Percentiles rank a stretch among this genome's conserved stretches.
These are phyloP conservation scores for Paramecium sexaurelia DNA, from an alignment of 73 alveolate species.

Conservation along the genomic window DNA sequence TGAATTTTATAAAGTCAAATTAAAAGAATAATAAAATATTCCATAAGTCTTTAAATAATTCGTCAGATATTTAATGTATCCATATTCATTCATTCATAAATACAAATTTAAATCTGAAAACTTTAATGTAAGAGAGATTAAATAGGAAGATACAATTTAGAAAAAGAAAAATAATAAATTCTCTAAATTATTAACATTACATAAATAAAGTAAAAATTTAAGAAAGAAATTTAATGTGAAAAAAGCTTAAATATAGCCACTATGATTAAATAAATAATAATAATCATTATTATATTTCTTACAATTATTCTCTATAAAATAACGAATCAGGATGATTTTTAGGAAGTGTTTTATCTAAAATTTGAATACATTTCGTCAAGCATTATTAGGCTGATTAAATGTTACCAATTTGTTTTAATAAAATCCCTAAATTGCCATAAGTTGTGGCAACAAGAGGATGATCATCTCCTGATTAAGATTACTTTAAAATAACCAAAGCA, in stretches of 20 bases:
- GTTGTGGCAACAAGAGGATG: conserved; percentile 62
- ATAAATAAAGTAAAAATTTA: conserved; percentile 16
- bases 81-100: conserved; percentile 19
- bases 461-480: conserved; percentile 36
- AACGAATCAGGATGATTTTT: conserved; percentile 66
- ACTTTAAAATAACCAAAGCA: conserved; percentile 40
- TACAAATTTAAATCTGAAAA: conserved; percentile 22
- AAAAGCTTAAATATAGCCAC: conserved; percentile 10
- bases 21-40: conserved; percentile 6
- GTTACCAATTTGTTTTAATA: conserved; percentile 57
- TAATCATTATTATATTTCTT: conserved; percentile 1
- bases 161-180: neutral
- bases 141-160: neutral
- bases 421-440: conserved; percentile 59
- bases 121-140: neutral
- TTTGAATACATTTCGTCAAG: conserved; percentile 52
- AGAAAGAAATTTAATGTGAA: neutral
- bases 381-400: conserved; percentile 3
- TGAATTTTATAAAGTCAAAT: neutral
- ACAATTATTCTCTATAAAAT: conserved; percentile 54
- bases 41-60: neutral
- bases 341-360: conserved; percentile 30
- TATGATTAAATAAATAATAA: neutral
- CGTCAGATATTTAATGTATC: neutral
- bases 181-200: neutral